These are phyloP conservation scores for Cajanus cajan DNA, from an alignment of 306 rosid species.

Conservation along the genomic window DNA sequence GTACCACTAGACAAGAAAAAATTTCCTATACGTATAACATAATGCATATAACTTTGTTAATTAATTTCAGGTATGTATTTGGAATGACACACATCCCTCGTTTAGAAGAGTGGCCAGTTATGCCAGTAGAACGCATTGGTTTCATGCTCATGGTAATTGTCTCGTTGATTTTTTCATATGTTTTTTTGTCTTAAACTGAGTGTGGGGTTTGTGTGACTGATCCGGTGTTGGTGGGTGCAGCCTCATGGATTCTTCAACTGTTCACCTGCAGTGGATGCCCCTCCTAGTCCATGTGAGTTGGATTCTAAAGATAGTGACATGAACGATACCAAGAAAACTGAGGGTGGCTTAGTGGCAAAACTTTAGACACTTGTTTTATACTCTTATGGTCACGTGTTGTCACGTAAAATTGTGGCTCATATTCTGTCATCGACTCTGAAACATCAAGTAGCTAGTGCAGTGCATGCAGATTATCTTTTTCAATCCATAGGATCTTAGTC, in stretches of 20 bases:
- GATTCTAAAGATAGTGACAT: constrained; percentile 41
- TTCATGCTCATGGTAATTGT: constrained; percentile 65
- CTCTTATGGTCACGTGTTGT: neutral
- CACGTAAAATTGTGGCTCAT: neutral
- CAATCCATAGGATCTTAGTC: neutral
- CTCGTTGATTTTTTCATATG: neutral
- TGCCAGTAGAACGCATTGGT: constrained; percentile 85
- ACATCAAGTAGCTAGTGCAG: neutral
- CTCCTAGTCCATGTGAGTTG: constrained; percentile 58
- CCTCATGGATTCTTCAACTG: constrained; percentile 89
- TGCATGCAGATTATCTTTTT: neutral
- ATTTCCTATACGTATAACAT: too few relatives aligned
- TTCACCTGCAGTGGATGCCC: constrained; percentile 71
- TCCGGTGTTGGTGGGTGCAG: constrained; percentile 43
- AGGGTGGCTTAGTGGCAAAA: constrained; percentile 43
- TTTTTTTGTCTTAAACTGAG: neutral
- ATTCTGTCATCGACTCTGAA: neutral
- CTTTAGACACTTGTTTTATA: constrained; percentile 37
- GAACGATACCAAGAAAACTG: constrained; percentile 41
- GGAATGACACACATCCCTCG: constrained; percentile 80
- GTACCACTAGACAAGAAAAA: neutral
- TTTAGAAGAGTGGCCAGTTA: constrained; percentile 87
- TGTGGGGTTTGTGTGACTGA: neutral
- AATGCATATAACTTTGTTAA: neutral
- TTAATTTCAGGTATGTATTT: constrained; percentile 61